Conservation (phyloP, 176 grass and related monocot genomes). For the Eleusine indica region DNA sequence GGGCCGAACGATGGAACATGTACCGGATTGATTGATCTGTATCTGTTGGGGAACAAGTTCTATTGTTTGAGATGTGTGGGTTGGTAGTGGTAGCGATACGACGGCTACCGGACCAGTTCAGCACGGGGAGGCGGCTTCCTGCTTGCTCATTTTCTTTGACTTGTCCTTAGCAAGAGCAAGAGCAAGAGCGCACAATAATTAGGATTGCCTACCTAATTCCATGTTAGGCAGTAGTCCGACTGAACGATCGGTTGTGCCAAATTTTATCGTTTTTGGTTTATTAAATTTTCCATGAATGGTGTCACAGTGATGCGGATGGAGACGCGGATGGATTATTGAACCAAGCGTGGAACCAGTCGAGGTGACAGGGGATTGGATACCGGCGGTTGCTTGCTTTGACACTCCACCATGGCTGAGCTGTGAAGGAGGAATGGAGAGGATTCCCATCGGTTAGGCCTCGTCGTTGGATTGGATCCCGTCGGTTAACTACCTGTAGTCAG, state of each 20-base stretch:
- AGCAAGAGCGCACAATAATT: not conserved
- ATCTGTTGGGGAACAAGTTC: not conserved
- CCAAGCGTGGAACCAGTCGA: constrained; percentile 32
- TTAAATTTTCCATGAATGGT: not conserved
- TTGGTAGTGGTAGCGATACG: not conserved
- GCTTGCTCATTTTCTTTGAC: constrained; percentile 28
- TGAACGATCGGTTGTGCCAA: not conserved
- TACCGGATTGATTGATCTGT: constrained; percentile 36
- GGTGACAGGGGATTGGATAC: not conserved
- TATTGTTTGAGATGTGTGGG: not conserved
- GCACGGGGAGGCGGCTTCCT: no score
- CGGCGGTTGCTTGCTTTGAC: constrained; percentile 12
- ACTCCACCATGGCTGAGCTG: constrained; percentile 20
- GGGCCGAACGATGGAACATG: no score
- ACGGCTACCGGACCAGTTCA: not conserved
- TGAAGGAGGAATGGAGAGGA: not conserved
- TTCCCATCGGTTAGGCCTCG: constrained; percentile 24
- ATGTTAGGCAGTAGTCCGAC: constrained; percentile 28
- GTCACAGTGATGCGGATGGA: constrained; percentile 16
- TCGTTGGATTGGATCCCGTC: not conserved
- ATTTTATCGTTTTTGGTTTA: not conserved
- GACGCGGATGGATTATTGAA: not conserved
- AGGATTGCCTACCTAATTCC: constrained; percentile 42
- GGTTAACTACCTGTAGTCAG: no score
- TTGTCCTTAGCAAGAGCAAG: not conserved